These are phyloP conservation scores for Polyporus tsugae DNA, from an alignment of 1,284 basidiomycete species.

Conservation along the genomic window DNA sequence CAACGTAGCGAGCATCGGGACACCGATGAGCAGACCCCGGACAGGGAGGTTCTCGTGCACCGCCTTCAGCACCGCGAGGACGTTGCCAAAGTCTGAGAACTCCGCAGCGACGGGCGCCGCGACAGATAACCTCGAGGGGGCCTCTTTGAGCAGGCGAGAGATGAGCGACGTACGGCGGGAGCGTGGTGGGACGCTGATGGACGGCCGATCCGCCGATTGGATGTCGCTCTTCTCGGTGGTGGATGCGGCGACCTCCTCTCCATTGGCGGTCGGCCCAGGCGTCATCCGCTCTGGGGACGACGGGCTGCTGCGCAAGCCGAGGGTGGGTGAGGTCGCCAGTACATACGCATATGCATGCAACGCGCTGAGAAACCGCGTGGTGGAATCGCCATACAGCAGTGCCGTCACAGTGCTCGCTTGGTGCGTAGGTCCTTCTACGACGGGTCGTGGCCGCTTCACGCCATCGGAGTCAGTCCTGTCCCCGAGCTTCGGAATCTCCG, in stretches of 20 bases:
- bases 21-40: slow-evolving; percentile 76
- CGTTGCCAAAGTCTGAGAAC: slow-evolving; percentile 80
- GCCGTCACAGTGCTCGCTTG: slow-evolving; percentile 56
- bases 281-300: slow-evolving; percentile 47
- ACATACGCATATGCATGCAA: slow-evolving; percentile 83
- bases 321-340: slow-evolving; percentile 72
- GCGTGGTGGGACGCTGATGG: slow-evolving; percentile 54
- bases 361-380: slow-evolving; percentile 78
- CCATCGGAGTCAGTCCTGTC: slow-evolving; percentile 56
- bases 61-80: slow-evolving; percentile 74
- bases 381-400: slow-evolving; percentile 69
- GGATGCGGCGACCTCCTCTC: slow-evolving; percentile 19
- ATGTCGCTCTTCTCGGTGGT: slow-evolving; percentile 35
- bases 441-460: slow-evolving; percentile 51
- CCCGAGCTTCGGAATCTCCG: slow-evolving; percentile 74
- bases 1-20: slow-evolving; percentile 88
- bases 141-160: slow-evolving; percentile 55
- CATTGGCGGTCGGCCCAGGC: slow-evolving; percentile 18
- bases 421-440: slow-evolving; percentile 54
- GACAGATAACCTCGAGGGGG: slow-evolving; percentile 51
- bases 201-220: slow-evolving; percentile 54
- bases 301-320: slow-evolving; percentile 54
- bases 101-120: slow-evolving; percentile 63
- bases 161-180: slow-evolving; percentile 64
- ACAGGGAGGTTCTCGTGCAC: slow-evolving; percentile 78